Conservation (phyloP, 345 rosid genomes). For the Boechera retrofracta region DNA sequence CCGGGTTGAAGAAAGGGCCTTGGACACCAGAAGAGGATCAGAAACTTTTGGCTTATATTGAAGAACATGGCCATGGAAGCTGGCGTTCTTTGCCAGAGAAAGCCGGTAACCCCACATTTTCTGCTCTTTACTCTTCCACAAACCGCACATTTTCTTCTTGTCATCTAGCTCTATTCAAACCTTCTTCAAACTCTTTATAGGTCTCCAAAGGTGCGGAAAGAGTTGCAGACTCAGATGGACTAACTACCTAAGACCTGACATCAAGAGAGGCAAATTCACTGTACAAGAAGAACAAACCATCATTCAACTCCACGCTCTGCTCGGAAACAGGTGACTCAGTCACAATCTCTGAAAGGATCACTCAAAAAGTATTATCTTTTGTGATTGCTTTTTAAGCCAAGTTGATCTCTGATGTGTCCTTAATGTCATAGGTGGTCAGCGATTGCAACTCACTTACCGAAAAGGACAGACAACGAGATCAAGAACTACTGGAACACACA, state of each 20-base stretch:
- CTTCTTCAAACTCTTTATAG: conserved; percentile 43
- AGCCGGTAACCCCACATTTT: conserved; percentile 66
- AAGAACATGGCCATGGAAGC: conserved; percentile 95
- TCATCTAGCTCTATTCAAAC: background rate
- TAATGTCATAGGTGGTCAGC: conserved; percentile 69
- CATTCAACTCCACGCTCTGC: conserved; percentile 94
- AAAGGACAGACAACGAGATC: conserved; percentile 79
- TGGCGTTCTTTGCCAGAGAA: conserved; percentile 88
- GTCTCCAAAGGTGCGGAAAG: conserved; percentile 91
- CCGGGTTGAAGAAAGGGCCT: conserved; percentile 93
- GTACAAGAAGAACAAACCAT: conserved; percentile 93
- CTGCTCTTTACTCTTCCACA: background rate
- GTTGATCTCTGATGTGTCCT: conserved; percentile 31
- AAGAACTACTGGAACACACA: conserved; percentile 89
- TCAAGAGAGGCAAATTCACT: conserved; percentile 91
- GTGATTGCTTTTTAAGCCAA: background rate
- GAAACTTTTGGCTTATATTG: conserved; percentile 86
- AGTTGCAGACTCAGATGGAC: conserved; percentile 98
- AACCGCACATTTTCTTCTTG: background rate
- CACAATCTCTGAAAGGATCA: conserved; percentile 1
- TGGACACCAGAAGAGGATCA: conserved; percentile 98
- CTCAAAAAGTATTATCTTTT: background rate
- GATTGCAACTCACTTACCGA: conserved; percentile 76
- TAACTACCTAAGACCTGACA: conserved; percentile 89
- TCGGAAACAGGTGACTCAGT: conserved; percentile 75